Base-by-base conservation (phyloP, 495 filamentous ascomycete species). In the Bryoglossum gracile region DNA sequence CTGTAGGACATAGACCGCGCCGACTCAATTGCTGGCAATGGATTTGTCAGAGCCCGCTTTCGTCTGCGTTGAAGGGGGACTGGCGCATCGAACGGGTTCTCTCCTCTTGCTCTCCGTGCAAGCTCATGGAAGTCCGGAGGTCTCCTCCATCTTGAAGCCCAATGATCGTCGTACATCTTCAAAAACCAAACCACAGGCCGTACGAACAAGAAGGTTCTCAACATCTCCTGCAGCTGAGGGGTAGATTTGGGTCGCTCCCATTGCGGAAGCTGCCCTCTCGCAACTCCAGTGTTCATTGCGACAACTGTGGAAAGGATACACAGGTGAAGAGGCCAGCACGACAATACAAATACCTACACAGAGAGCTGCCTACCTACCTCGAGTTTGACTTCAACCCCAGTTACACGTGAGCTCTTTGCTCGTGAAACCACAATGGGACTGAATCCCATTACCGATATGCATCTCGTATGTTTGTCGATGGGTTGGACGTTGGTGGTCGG, bases 21-120 rank as follows among this genome's bases (percentile, higher is more conserved):
- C 28, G 13, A 26, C 19, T 56, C 48, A 11, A 56, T 25, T 5
- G 30, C 13, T 10, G 51, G 51, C 10, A 54, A 24, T 2, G 53
- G 53, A 13, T 40, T 44, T 8, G 53, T 56, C 11, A 56, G 43
- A 8, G 53, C 48, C 3, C 53, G 48, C 34, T 51, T 51, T 9
- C 53, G 53, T 21, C 17, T 42, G 16, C 37, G 35, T 22, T 48
- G 53, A 11, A 56, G 33, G 16, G 53, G 53, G 10, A 39, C 18
- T 17, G 51, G 51, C 13, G 30, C 44, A 43, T 47, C 37, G 6
- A 48, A 17, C 1, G 53, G 36, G 6, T 26, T 34, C 17, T 51
- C 48, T 35, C 43, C 53, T 38, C 38, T 16, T 1, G 48, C 42
- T 1, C 39, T 14, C 11, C 36, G 22, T 5, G 48, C 37, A 1